Conservation (phyloP, 768 basidiomycete genomes). For the Boletales sp. region DNA sequence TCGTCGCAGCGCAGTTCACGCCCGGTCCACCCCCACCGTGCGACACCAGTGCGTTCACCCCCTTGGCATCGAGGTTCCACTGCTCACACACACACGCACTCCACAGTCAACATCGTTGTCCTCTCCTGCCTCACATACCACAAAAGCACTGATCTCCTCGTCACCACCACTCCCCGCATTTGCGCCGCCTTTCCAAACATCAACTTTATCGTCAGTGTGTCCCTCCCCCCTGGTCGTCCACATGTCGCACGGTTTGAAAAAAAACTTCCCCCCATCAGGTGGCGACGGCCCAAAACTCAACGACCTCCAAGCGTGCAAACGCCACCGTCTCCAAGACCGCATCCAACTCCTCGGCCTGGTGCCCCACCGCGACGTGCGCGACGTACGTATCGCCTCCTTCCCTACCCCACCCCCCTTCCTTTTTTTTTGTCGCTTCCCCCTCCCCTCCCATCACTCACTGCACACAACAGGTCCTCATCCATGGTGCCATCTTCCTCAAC, state of each 20-base stretch:
- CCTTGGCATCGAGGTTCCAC: background rate
- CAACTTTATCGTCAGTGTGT: constrained; percentile 79
- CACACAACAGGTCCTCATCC: constrained; percentile 68
- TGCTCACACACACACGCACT: background rate
- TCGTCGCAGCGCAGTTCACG: constrained; percentile 82
- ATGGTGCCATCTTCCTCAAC: constrained; percentile 90
- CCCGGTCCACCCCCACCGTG: constrained; percentile 50
- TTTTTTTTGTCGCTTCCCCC: background rate
- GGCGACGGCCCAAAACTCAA: constrained; percentile 96
- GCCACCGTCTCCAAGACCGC: constrained; percentile 82
- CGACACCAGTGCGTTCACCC: constrained; percentile 51
- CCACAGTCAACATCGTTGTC: constrained; percentile 83
- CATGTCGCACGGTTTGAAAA: too few relatives aligned
- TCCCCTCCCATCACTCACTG: background rate
- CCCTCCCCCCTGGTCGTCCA: background rate
- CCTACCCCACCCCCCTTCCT: too few relatives aligned
- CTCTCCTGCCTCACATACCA: constrained; percentile 89
- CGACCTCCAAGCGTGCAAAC: constrained; percentile 95
- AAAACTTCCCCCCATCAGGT: constrained; percentile 47
- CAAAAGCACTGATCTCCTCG: constrained; percentile 94
- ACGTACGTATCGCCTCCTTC: constrained; percentile 42
- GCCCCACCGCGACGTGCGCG: constrained; percentile 75
- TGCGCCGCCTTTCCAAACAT: constrained; percentile 85
- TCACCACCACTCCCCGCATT: constrained; percentile 87
- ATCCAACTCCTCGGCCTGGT: constrained; percentile 88